Evolutionary conservation across 345 rosid species (phyloP), one percentile per base, ranked within the genome.

Genomic region (Gossypium ekmanianum): DNA sequence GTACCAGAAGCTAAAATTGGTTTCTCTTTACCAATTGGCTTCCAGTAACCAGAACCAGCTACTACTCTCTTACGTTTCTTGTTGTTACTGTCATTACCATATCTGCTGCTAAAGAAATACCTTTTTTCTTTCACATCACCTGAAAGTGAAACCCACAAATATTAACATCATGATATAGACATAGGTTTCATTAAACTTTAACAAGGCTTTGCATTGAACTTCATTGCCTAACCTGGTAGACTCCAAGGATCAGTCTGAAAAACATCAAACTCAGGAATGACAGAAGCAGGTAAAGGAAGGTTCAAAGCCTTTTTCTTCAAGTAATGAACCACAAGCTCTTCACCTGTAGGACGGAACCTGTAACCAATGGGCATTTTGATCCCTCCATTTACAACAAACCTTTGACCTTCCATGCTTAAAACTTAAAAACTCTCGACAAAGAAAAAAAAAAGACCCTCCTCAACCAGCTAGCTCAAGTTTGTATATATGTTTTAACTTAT

Each of bases 241-340:
- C 71, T 77, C 78, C 85, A 81, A 61, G 98, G 98, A 82, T 88
- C 84, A 65, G 91, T 56, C 66, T 75, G 81, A 80, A 94, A 85
- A 26, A 88, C 89, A 65, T 92, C 93, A 61, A 92, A 75, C 76
- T 88, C 97, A 45, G 95, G 94, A 69, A 94, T 91, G 74, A 91
- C 80, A 11, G 88, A 82, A 57, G 97, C 92, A 27, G 94, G 97
- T 78, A 89, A 72, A n/a, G 97, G 97, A 67, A 86, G 69, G 52
- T 81, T 78, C 44, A 84, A 78, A 59, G 76, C 81, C 77, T 92
- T 92, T 63, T 86, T 78, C 51, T 77, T 91, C 84, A 94, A 80
- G 83, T 94, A 94, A 83, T 94, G 92, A 84, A 88, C 86, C 71
- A 94, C 76, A 58, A 94, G 92, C 81, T 94, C 98, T 69, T 87